phyloP scores from a whole-genome alignment of 1,284 basidiomycete genomes.

The Austropuccinia psidii region DNA sequence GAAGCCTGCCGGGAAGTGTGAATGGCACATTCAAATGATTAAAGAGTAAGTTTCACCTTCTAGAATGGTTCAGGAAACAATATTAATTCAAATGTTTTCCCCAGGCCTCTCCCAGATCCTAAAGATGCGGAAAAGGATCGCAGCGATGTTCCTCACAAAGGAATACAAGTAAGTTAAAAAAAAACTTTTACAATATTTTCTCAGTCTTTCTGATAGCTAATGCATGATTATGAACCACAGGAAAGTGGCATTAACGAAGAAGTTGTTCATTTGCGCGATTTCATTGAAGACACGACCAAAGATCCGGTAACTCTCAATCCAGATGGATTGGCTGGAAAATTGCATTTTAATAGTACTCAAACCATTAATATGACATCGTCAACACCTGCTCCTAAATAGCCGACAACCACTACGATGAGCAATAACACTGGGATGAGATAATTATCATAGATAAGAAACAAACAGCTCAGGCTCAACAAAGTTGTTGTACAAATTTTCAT shows the following conservation, averaged over 20 bases:
- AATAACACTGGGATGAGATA: too few species aligned
- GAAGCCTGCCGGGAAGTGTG: neutral
- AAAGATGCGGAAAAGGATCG: neutral
- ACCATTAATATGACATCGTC: too few species aligned
- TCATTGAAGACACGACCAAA: neutral
- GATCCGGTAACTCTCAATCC: neutral
- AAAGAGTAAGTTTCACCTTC: slow-evolving; percentile 19
- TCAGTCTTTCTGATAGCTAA: too few species aligned
- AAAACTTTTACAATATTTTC: too few species aligned
- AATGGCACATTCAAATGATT: slow-evolving; percentile 23
- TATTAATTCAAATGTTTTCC: neutral
- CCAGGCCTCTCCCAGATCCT: slow-evolving; percentile 6
- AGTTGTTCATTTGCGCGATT: neutral
- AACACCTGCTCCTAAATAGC: too few species aligned
- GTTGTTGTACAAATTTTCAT: too few species aligned
- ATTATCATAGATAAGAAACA: too few species aligned
- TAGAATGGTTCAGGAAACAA: neutral
- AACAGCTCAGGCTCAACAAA: too few species aligned
- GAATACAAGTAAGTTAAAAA: slow-evolving; percentile 18
- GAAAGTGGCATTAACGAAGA: neutral
- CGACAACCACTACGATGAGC: too few species aligned
- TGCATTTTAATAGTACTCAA: too few species aligned
- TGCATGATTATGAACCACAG: too few species aligned
- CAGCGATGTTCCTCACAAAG: slow-evolving; percentile 5
- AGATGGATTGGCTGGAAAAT: neutral